phyloP scores from a whole-genome alignment of 2,329 filamentous ascomycete species.

The Cercospora zeae-maydis region DNA sequence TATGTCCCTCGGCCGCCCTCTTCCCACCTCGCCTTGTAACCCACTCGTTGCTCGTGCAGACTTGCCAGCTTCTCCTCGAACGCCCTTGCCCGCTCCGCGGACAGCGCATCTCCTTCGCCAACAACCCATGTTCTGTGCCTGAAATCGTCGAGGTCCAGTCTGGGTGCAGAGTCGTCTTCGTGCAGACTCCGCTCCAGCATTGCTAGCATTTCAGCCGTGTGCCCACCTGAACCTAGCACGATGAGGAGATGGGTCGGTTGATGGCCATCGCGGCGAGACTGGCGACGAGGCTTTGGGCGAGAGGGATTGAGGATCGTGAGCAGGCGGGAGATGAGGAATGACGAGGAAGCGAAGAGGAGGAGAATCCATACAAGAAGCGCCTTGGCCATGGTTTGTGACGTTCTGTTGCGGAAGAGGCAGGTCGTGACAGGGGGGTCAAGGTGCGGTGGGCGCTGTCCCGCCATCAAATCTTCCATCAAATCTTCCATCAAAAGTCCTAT shows the following conservation, averaged over 20 bases:
- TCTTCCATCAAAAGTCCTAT: too few species aligned
- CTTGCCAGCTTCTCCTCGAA: conserved; percentile 52
- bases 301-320: conserved; percentile 39
- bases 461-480: too few species aligned
- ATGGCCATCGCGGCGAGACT: conserved; percentile 20
- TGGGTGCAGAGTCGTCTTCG: conserved; percentile 26
- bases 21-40: conserved; percentile 5
- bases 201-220: conserved; percentile 90
- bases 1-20: conserved; percentile 45
- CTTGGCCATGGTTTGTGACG: background rate
- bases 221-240: conserved; percentile 87
- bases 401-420: background rate
- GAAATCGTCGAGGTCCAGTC: conserved; percentile 44
- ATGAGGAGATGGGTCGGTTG: conserved; percentile 61
- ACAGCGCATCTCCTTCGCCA: conserved; percentile 71
- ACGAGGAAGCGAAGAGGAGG: conserved; percentile 32
- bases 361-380: background rate
- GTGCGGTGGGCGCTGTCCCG: background rate
- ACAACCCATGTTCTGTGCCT: conserved; percentile 76
- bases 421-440: background rate
- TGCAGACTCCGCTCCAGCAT: conserved; percentile 64
- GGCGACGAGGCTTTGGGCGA: conserved; percentile 31
- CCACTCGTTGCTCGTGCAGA: conserved; percentile 16
- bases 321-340: conserved; percentile 40
- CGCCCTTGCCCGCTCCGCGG: conserved; percentile 58